These are phyloP conservation scores for Rhodosporidiobolus odoratus DNA, from an alignment of 768 basidiomycete genomes.

Conservation along the genomic window DNA sequence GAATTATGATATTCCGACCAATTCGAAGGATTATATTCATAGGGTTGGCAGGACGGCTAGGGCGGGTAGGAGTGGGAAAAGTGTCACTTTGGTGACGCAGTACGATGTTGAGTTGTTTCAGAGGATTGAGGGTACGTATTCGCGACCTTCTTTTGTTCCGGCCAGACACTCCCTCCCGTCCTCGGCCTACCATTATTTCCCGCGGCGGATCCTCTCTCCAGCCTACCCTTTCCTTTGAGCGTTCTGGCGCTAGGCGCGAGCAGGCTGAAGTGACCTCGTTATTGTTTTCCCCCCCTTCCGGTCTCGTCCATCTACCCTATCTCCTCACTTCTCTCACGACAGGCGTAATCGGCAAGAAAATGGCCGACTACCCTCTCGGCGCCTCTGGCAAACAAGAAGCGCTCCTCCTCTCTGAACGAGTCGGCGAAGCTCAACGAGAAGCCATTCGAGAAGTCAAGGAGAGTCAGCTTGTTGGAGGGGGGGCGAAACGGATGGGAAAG, in stretches of 20 bases:
- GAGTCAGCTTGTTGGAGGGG: conserved; percentile 55
- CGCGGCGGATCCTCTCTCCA: no score
- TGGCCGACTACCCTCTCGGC: conserved; percentile 63
- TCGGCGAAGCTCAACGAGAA: conserved; percentile 68
- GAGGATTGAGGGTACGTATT: conserved; percentile 64
- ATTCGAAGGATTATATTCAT: conserved; percentile 99
- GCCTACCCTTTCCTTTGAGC: not conserved
- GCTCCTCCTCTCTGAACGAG: conserved; percentile 76
- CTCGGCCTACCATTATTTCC: no score
- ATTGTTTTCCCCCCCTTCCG: not conserved
- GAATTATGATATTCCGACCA: conserved; percentile 95
- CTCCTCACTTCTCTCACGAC: no score
- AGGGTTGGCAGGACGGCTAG: conserved; percentile 95
- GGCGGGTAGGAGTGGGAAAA: conserved; percentile 93
- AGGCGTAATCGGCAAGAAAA: conserved; percentile 78
- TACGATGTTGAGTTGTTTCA: conserved; percentile 96
- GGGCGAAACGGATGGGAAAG: conserved; percentile 53
- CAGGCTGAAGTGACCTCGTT: no score
- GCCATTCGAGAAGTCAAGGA: conserved; percentile 81
- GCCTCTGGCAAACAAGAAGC: conserved; percentile 83
- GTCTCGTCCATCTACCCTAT: no score
- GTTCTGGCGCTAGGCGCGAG: not conserved
- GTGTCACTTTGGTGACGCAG: conserved; percentile 94
- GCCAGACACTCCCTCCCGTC: not conserved
- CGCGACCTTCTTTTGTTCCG: not conserved